Conservation (phyloP, 2,329 filamentous ascomycete species). For the Claviceps paspali region DNA sequence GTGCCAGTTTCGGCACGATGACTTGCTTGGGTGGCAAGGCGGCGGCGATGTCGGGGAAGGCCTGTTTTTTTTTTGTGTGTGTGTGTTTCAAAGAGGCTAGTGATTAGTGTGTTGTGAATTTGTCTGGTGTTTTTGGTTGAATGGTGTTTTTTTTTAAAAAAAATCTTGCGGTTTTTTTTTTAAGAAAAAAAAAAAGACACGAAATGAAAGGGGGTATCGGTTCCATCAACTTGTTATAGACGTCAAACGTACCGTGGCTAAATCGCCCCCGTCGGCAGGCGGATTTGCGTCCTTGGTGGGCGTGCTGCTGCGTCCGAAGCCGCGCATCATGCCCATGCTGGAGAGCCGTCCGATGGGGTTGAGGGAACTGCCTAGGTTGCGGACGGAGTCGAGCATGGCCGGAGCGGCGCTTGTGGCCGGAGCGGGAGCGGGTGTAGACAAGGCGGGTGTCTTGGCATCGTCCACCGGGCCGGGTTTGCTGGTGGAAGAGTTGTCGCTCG, state of each 20-base stretch:
- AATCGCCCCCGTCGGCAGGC: conserved; percentile 35
- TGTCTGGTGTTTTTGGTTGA: too few species aligned
- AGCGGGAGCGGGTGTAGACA: conserved; percentile 16
- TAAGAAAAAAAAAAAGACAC: too few species aligned
- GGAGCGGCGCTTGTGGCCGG: conserved; percentile 32
- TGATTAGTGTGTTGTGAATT: too few species aligned
- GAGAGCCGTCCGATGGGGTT: conserved; percentile 73
- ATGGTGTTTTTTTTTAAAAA: too few species aligned
- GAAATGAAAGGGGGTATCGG: too few species aligned
- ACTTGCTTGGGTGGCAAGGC: conserved; percentile 34
- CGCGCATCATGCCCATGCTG: conserved; percentile 57
- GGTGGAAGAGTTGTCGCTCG: conserved; percentile 49
- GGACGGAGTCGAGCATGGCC: conserved; percentile 63
- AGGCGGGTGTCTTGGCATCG: conserved; percentile 14
- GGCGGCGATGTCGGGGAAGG: conserved; percentile 44
- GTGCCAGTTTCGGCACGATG: conserved; percentile 38
- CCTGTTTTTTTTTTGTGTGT: conserved; percentile 26
- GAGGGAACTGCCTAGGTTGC: conserved; percentile 62
- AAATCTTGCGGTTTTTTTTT: too few species aligned
- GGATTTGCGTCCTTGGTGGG: conserved; percentile 23
- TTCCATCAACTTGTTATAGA: too few species aligned
- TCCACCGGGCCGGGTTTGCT: conserved; percentile 40
- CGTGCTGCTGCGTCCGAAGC: conserved; percentile 49
- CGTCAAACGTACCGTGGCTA: conserved; percentile 39
- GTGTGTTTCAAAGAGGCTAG: too few species aligned